A percentile compares a stretch with the other conserved stretches of the same genome.
phyloP scores from a whole-genome alignment of 2,329 filamentous ascomycete genomes.

The Epicoccum nigrum region DNA sequence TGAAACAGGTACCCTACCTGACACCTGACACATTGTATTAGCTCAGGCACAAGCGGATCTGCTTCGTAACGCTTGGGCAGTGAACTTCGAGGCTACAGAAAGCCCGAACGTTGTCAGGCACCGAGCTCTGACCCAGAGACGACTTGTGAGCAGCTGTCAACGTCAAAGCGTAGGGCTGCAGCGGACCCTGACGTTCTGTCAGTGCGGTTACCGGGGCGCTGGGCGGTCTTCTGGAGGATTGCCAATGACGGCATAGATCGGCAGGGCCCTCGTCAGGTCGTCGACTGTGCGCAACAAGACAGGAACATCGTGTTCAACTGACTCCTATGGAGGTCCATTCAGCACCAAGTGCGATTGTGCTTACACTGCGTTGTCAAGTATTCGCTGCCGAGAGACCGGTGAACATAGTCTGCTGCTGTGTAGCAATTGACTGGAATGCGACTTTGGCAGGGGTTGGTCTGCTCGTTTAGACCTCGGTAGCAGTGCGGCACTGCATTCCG shows the following conservation, averaged over 20 bases:
- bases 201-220: slow-evolving; percentile 16
- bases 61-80: neutral
- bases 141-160: neutral
- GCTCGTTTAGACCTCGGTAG: neutral
- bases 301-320: slow-evolving; percentile 4
- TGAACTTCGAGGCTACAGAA: neutral
- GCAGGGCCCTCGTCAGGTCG: neutral
- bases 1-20: slow-evolving; percentile 2
- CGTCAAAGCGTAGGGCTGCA: slow-evolving; percentile 18
- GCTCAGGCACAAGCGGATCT: slow-evolving; percentile 1
- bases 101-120: slow-evolving; percentile 4
- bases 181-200: slow-evolving; percentile 15
- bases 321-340: neutral
- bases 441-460: neutral
- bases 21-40: neutral
- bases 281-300: neutral
- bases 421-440: slow-evolving; percentile 1
- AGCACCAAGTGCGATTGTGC: neutral
- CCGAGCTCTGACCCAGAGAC: slow-evolving; percentile 2
- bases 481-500: slow-evolving; percentile 10
- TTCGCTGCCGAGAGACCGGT: slow-evolving; percentile 3
- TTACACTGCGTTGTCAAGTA: neutral
- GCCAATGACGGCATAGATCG: slow-evolving; percentile 15
- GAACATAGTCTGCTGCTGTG: slow-evolving; percentile 5
- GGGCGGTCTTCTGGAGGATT: slow-evolving; percentile 23